Evolutionary conservation across 2,329 filamentous ascomycete genomes (phyloP), one percentile per base, ranked within the genome.

Genomic region (Fusarium sp.): DNA sequence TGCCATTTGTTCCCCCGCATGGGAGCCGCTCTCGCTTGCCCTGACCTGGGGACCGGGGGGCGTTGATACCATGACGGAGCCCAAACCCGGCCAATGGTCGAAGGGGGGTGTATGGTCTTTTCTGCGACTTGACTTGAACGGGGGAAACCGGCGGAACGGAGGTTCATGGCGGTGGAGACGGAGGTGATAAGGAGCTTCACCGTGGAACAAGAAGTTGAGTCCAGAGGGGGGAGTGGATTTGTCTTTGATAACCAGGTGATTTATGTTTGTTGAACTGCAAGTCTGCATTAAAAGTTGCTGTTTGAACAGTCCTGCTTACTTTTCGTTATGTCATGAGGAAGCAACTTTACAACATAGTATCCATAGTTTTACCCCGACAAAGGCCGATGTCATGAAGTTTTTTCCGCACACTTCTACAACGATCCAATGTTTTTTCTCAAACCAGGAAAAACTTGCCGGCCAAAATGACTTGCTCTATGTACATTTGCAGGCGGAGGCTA

Each of bases 11-110:
- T 75, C 65, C 74, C 74, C 74, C 74, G 72, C 74, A 76, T 74
- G 70, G 62, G 70, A 76, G 70, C 73, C 73, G 73, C 72, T 75
- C 72, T 75, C 72, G 72, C 72, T 67, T 75, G 72, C 61, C 58
- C 48, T 39, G 39, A 56, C 50, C 32, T 56, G 20, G 52, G 34
- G 52, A 27, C 54, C 35, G 25, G 50, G 62, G 68, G 41, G 13
- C 16, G 18, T 56, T 30, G 61, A 43, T 16, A 48, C n/a, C 16
- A 7, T 25, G 18, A 37, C 62, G 30, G 62, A 20, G 7, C 45
- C 23, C 43, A 54, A 66, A 43, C 56, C 56, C 64, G 64, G 64
- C 45, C 57, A 61, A 62, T 56, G 57, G 72, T 66, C 56, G 57
- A 48, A 68, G 63, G 71, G 72, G 72, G 72, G 30, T 56, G 52